Conservation (phyloP, 202 grass and related monocot genomes). For the Digitaria exilis region DNA sequence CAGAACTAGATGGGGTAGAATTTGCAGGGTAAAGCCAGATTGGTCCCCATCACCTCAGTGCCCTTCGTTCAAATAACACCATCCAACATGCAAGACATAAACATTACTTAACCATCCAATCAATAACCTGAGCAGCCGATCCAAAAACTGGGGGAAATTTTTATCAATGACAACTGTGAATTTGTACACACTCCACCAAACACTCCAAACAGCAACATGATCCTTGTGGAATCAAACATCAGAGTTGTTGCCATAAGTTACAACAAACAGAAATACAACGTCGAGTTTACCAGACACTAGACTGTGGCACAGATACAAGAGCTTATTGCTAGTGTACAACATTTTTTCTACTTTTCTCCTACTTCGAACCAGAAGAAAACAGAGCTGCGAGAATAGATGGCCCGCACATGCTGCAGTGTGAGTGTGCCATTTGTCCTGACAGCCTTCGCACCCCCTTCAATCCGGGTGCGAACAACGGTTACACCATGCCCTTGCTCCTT, state of each 20-base stretch:
- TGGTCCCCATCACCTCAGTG: background rate
- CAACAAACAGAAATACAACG: constrained; percentile 20
- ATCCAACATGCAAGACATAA: background rate
- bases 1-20: background rate
- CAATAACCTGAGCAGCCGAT: constrained; percentile 14
- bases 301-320: background rate
- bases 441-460: constrained; percentile 90
- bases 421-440: constrained; percentile 74
- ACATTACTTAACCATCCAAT: background rate
- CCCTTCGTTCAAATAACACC: constrained; percentile 12
- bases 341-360: constrained; percentile 44
- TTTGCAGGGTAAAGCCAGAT: background rate
- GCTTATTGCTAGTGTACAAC: constrained; percentile 7
- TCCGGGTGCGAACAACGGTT: constrained; percentile 78
- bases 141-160: background rate
- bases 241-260: constrained; percentile 8
- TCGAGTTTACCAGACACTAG: background rate
- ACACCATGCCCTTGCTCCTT: constrained; percentile 66
- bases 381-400: constrained; percentile 80
- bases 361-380: constrained; percentile 99
- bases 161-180: background rate
- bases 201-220: constrained; percentile 10
- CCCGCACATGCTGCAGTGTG: constrained; percentile 72
- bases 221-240: constrained; percentile 16
- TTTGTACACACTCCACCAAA: background rate